Evolutionary conservation across 2,329 filamentous ascomycete species (phyloP), one percentile per base, ranked within the genome.

Genomic region (Venturia asperata): DNA sequence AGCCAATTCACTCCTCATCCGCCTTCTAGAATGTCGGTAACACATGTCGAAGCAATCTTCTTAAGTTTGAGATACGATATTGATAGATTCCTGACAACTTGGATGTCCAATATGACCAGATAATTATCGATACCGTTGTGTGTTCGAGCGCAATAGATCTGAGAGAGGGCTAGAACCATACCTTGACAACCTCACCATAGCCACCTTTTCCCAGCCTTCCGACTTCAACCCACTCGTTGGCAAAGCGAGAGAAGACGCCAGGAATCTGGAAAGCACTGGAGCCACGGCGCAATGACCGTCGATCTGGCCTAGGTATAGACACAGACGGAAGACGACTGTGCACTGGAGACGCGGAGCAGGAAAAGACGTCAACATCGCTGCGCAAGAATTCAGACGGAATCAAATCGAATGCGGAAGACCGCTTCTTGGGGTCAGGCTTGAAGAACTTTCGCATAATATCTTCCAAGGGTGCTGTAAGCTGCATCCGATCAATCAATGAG

Each of bases 121-220:
- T 19, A 45, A 45, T 45, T 5, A 45, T n/a, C 42, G n/a, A 45
- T 2, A n/a, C n/a, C 42, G 42, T 19, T 45, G 15, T 3, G 17
- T 5, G 17, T 45, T n/a, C n/a, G 42, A 45, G 42, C n/a, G 42
- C n/a, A n/a, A n/a, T 45, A 45, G 6, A 34, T 34, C 30, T 34
- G 6, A 34, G 30, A 45, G 15, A 19, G 42, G 3, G 7, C 42
- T 5, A 45, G 15, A 34, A 34, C 30, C 42, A 19, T 45, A 45
- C 42, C 45, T 96, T 95, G 65, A 97, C 91, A 27, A 99, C 94
- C 76, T 97, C 91, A 5, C 94, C 94, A 76, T 96, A 99, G 0
- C 93, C 94, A 55, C 94, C 94, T 74, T 93, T 95, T 3, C 94
- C 94, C 15, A 99, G 81, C 5, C 90, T 85, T 17, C 91, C 91